A percentile compares a stretch with the other conserved stretches of the same genome.
phyloP scores from a whole-genome alignment of 2,329 filamentous ascomycete genomes.

The Aspergillus fumigatiaffinis region DNA sequence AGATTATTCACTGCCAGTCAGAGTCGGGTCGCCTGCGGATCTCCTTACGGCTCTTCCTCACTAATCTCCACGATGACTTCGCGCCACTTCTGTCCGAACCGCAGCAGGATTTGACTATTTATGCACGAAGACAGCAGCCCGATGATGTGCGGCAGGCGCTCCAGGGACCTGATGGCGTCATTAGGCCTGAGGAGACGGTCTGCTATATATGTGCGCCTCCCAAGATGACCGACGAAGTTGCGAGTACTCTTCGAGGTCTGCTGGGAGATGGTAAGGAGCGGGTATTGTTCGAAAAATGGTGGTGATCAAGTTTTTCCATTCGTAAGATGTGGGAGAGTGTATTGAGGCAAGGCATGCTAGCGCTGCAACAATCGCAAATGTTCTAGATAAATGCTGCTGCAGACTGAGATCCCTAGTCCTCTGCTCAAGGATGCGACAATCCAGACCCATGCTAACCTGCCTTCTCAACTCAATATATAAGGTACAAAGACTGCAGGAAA shows the following conservation, averaged over 20 bases:
- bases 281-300: conserved; percentile 62
- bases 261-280: conserved; percentile 45
- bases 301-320: conserved; percentile 38
- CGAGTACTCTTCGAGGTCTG: conserved; percentile 36
- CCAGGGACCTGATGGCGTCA: conserved; percentile 25
- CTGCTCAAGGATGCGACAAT: background rate
- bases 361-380: background rate
- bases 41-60: conserved; percentile 34
- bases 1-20: conserved; percentile 30
- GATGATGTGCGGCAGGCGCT: conserved; percentile 35
- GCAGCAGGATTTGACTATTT: conserved; percentile 23
- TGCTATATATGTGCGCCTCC: conserved; percentile 68
- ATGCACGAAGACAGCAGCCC: conserved; percentile 31
- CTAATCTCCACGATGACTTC: conserved; percentile 15
- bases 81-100: conserved; percentile 6
- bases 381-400: background rate
- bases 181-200: conserved; percentile 38
- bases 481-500: background rate
- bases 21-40: conserved; percentile 25
- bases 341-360: too few relatives aligned
- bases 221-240: conserved; percentile 65
- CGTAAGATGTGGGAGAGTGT: background rate
- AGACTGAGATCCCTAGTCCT: background rate
- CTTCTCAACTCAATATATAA: background rate
- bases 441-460: background rate